Evolutionary conservation across 768 basidiomycete species (phyloP), one percentile per base, ranked within the genome.

Genomic region (Lactarius pseudohatsudake): DNA sequence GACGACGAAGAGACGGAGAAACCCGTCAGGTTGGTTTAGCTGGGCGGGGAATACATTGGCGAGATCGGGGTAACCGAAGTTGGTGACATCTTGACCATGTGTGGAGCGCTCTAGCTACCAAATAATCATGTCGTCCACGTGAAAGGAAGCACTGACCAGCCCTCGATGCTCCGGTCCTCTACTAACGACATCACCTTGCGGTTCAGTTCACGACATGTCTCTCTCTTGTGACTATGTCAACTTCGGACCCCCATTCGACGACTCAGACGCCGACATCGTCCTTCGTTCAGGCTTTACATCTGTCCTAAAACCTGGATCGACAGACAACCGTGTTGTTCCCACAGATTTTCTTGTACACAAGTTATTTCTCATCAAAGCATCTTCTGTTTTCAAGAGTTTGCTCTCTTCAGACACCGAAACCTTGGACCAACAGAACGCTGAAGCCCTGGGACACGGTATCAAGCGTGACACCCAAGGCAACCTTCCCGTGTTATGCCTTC

Each of bases 221-320:
- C 28, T 28, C 40, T 15, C 22, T 50, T 34, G 26, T 26, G 57
- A 63, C 9, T 57, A 41, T 8, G 64, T 73, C 36, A 71, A 79
- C 45, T 76, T 78, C 15, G 71, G 64, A 28, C 41, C 72, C 32
- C 84, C 85, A 3, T 86, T 86, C 73, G 75, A 86, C 69, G 75
- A 81, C 66, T 72, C 77, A 34, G 77, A 78, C 59, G 82, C 83
- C 64, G 73, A 75, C 45, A 16, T 59, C 30, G 53, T 62, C 57
- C 47, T 66, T 54, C 50, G 65, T 45, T 63, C 59, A 18, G 40
- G 40, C 1, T 47, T 47, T 16, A 4, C 45, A 11, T 16, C 36
- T 18, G 18, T 6, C 26, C n/a, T n/a, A n/a, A n/a, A n/a, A n/a
- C n/a, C n/a, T n/a, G n/a, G n/a, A n/a, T n/a, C n/a, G n/a, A n/a